Conservation (phyloP, 1,284 basidiomycete genomes). For the Ustilago xerochloae region DNA sequence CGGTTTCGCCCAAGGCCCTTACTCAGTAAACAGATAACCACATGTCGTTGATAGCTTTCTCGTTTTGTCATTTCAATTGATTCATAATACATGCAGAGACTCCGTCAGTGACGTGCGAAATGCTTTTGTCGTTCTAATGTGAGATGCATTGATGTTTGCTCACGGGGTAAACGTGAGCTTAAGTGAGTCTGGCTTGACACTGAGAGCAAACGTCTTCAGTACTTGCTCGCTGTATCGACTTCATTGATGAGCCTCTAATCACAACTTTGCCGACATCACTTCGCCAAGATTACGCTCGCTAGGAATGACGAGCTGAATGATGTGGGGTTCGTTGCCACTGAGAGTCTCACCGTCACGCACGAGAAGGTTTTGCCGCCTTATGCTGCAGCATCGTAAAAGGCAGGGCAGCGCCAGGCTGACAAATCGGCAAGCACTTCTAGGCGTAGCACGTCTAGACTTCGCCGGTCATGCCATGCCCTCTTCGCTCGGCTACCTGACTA, state of each 20-base stretch:
- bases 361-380: background rate
- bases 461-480: background rate
- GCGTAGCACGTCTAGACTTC: background rate
- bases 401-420: too few relatives aligned
- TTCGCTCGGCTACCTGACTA: background rate
- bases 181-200: too few relatives aligned
- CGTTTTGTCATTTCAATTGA: background rate
- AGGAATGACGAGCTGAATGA: background rate
- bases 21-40: conserved; percentile 28
- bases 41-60: background rate
- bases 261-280: too few relatives aligned
- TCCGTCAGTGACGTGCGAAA: too few relatives aligned
- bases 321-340: background rate
- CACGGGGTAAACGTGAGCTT: too few relatives aligned
- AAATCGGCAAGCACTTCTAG: background rate
- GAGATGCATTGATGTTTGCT: too few relatives aligned
- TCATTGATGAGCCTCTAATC: too few relatives aligned
- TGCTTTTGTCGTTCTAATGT: too few relatives aligned
- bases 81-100: background rate
- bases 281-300: background rate
- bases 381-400: background rate
- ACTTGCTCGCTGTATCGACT: too few relatives aligned
- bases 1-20: conserved; percentile 44
- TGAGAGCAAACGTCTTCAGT: too few relatives aligned
- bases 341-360: too few relatives aligned